These are phyloP conservation scores for Penicillium flavigenum DNA, from an alignment of 495 filamentous ascomycete genomes.

Conservation along the genomic window DNA sequence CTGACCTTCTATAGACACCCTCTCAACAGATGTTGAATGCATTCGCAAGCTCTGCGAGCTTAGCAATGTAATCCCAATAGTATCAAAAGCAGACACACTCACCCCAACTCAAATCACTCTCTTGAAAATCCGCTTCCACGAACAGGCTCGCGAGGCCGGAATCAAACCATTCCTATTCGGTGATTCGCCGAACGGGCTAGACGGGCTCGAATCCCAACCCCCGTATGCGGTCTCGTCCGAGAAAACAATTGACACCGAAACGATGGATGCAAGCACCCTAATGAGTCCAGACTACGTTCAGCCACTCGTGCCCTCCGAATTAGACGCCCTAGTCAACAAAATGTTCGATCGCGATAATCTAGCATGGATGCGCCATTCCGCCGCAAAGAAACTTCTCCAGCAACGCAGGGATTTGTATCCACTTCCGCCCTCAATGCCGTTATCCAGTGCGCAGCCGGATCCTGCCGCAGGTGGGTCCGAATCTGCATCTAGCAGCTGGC, in stretches of 20 bases:
- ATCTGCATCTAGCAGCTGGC: constrained; percentile 9
- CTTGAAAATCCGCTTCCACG: constrained; percentile 55
- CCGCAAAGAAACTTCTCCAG: constrained; percentile 82
- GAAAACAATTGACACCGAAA: constrained; percentile 72
- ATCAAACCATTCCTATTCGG: constrained; percentile 72
- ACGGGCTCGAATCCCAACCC: constrained; percentile 29
- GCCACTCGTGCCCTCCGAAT: constrained; percentile 77
- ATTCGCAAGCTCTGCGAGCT: constrained; percentile 71
- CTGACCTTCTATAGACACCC: constrained; percentile 53
- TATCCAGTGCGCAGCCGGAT: constrained; percentile 16
- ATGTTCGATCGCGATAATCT: constrained; percentile 79
- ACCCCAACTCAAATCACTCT: constrained; percentile 56
- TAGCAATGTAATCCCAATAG: constrained; percentile 83
- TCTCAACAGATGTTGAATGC: constrained; percentile 71
- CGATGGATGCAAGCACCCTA: constrained; percentile 91
- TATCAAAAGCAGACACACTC: constrained; percentile 75
- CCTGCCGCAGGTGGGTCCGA: constrained; percentile 3
- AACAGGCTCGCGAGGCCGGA: constrained; percentile 58
- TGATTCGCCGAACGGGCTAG: constrained; percentile 26
- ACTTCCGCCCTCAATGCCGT: constrained; percentile 10
- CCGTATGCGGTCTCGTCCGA: constrained; percentile 84
- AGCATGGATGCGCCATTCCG: constrained; percentile 81
- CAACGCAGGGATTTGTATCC: constrained; percentile 45
- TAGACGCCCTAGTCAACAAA: constrained; percentile 64
- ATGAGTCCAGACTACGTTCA: constrained; percentile 94